Conservation (phyloP, 345 rosid species). For the Salix koriyanagi region DNA sequence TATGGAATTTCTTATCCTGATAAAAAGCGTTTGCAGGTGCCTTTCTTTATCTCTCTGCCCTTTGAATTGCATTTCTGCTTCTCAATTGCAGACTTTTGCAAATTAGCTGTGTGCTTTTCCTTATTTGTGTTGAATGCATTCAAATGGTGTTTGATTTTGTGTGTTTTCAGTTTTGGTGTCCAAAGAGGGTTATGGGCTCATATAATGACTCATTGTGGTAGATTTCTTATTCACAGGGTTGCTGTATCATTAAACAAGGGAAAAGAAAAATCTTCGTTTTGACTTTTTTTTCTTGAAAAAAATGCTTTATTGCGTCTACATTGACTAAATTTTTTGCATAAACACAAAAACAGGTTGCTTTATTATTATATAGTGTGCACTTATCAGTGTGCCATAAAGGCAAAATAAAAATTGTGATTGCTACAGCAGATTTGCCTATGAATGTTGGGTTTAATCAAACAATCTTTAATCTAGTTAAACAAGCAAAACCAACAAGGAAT, state of each 20-base stretch:
- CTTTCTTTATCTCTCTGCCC: slow-evolving; percentile 1
- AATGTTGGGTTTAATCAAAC: neutral
- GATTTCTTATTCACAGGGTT: neutral
- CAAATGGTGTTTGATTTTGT: neutral
- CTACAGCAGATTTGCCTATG: neutral
- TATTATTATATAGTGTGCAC: neutral
- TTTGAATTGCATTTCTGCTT: neutral
- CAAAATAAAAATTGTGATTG: neutral
- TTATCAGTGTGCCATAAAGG: neutral
- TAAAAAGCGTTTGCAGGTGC: slow-evolving; percentile 75
- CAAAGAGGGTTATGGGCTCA: neutral
- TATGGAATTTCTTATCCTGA: slow-evolving; percentile 98
- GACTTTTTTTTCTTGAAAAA: neutral
- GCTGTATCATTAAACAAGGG: neutral
- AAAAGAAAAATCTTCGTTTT: neutral
- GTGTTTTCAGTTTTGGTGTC: neutral
- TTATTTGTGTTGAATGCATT: neutral
- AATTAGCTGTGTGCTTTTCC: neutral
- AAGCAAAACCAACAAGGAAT: neutral
- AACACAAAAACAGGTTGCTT: neutral
- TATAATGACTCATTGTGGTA: neutral
- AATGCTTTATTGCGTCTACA: neutral
- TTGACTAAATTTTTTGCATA: neutral
- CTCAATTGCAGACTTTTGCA: neutral
- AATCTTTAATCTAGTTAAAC: neutral